Base-by-base conservation (phyloP, 2,329 filamentous ascomycete genomes). In the Calycina herbarum region DNA sequence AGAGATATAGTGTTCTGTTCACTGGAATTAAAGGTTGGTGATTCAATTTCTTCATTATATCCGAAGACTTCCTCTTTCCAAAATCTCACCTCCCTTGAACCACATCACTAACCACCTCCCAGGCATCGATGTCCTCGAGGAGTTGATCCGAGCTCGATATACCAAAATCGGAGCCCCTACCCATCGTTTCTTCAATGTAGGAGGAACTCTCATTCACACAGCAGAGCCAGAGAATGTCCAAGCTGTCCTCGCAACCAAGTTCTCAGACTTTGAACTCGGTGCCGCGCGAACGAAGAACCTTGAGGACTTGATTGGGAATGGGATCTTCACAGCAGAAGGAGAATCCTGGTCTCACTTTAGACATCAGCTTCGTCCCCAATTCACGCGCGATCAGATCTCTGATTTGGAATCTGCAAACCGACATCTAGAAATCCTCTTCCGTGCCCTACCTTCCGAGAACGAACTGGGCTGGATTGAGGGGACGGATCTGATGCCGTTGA, bases 401-500 rank as follows among this genome's bases (percentile, higher is more conserved):
- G 73, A 78, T 67, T 69, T 78, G 5, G 76, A 76, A n/a, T 62
- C 73, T 35, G 73, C 78, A 56, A 68, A 71, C 73, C 79, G 82
- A 20, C 90, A 94, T 75, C 81, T 91, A 1, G 78, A 71, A 7
- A 67, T 71, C 11, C 69, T 76, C 2, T 72, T 73, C 59, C 70
- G 74, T 35, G 67, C 69, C 2, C 48, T 72, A 8, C 70, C 74
- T 1, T 62, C 70, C 20, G 66, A 68, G 3, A 67, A 66, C 33
- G 51, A 27, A 0, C 11, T 42, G 1, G 69, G 69, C 0, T 73
- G 71, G 71, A 63, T 71, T 83, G 66, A 76, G 75, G 7, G 59
- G 3, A 79, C 90, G 8, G 82, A 88, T 68, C 73, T 87, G 5
- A 80, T 83, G 61, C 80, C 81, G 1, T 76, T 89, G 11, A 85